Evolutionary conservation across 2,329 filamentous ascomycete genomes (phyloP), one percentile per base, ranked within the genome.

Genomic region (Aspergillus pseudoviridinutans): DNA sequence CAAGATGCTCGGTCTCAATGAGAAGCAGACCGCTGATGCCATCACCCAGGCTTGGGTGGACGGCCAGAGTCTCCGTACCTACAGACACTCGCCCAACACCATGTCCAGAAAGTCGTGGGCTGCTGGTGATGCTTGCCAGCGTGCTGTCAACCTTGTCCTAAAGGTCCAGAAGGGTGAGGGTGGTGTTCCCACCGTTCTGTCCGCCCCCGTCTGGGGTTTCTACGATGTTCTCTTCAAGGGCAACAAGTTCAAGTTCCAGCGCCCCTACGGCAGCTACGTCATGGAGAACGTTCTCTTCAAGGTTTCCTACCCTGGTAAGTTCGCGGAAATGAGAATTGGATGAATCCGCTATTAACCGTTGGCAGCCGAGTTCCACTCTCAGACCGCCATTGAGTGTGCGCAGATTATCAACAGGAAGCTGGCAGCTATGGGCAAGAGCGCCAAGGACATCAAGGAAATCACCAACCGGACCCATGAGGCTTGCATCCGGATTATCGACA

Each of bases 261-360:
- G 94, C 62, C 87, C 88, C 58, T 99, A 99, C 73, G 93, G 92
- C 73, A 96, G 90, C 82, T 99, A 99, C 77, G 94, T 99, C 66
- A 99, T 99, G 94, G 94, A 99, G 86, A 99, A 97, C 72, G 92
- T 99, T 60, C 87, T 99, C 63, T 99, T 99, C 88, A 99, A 99
- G 86, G 94, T 99, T 60, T 99, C 94, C 49, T 97, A 97, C 76
- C 93, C 93, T 72, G 90, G 90, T 91, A 81, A 74, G 84, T 71
- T 41, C 52, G 57, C 53, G 51, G 0, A 9, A 10, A 32, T 22
- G 8, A 4, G 50, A 2, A n/a, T 9, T 3, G 12, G 5, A 25
- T n/a, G 24, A 28, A 6, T 17, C 28, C 22, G 1, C 8, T 6
- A 28, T 58, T 63, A 49, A 64, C 51, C 2, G 27, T 61, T 57